phyloP scores from a whole-genome alignment of 1,284 basidiomycete species.

The Anthracocystis setariae region DNA sequence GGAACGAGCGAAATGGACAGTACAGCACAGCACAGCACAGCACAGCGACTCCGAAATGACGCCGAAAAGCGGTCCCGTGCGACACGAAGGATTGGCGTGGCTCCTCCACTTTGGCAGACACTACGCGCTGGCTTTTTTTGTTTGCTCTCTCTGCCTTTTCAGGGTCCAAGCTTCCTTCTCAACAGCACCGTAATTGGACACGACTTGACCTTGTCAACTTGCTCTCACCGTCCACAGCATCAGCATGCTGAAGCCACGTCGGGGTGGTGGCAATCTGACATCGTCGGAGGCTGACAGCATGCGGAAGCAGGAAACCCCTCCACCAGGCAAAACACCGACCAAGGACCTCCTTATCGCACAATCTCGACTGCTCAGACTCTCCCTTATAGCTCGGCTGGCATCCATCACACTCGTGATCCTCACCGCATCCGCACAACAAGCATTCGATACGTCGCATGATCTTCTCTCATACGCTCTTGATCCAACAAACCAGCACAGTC shows the following conservation, averaged over 20 bases:
- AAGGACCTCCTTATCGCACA: conserved; percentile 6
- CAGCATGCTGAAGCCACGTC: not conserved
- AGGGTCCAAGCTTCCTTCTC: conserved; percentile 21
- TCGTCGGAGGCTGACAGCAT: not conserved
- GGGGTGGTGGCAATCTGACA: not conserved
- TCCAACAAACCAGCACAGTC: conserved; percentile 1
- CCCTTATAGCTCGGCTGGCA: conserved; percentile 18
- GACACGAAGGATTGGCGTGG: conserved; percentile 13
- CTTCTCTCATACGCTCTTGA: conserved; percentile 44
- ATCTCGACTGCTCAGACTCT: conserved; percentile 16
- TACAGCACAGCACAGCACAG: conserved; percentile 1
- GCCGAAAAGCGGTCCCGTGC: conserved; percentile 1
- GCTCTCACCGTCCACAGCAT: no score
- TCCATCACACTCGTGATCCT: conserved; percentile 29
- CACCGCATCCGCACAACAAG: conserved; percentile 28
- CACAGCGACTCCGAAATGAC: not conserved
- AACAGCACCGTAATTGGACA: no score
- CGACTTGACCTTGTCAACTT: no score
- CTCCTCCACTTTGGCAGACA: conserved; percentile 9
- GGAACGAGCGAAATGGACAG: not conserved
- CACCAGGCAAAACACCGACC: not conserved
- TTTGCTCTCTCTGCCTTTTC: conserved; percentile 3
- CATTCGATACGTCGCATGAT: conserved; percentile 58
- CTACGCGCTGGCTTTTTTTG: conserved; percentile 4
- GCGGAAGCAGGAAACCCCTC: not conserved